phyloP scores from a whole-genome alignment of 2,329 filamentous ascomycete species.

The Ophiosphaerella herpotricha region DNA sequence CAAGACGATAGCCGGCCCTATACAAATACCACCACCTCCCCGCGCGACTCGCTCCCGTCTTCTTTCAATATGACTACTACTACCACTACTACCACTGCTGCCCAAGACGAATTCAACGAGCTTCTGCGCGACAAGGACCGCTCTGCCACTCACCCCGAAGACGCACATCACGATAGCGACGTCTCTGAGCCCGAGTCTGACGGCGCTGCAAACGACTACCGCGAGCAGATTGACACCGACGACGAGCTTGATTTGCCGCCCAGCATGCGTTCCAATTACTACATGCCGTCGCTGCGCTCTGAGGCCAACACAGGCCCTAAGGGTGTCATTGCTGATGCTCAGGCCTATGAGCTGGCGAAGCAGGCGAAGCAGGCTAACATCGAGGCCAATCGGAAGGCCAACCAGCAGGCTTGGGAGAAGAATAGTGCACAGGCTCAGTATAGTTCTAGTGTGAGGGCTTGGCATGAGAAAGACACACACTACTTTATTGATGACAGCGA shows the following conservation, averaged over 20 bases:
- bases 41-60: slow-evolving; percentile 12
- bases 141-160: slow-evolving; percentile 54
- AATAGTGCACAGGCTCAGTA: slow-evolving; percentile 21
- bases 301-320: slow-evolving; percentile 80
- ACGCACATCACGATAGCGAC: slow-evolving; percentile 62
- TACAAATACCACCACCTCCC: slow-evolving; percentile 32
- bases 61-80: slow-evolving; percentile 47
- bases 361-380: slow-evolving; percentile 43
- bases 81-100: slow-evolving; percentile 49
- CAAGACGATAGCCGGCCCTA: slow-evolving; percentile 4
- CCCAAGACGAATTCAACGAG: slow-evolving; percentile 58
- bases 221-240: slow-evolving; percentile 62
- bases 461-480: slow-evolving; percentile 56
- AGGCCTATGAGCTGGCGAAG: slow-evolving; percentile 72
- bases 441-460: slow-evolving; percentile 37
- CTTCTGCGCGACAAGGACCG: slow-evolving; percentile 54
- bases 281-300: slow-evolving; percentile 64
- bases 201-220: slow-evolving; percentile 54
- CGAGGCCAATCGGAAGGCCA: slow-evolving; percentile 40
- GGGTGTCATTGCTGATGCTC: slow-evolving; percentile 83
- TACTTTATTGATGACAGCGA: slow-evolving; percentile 67
- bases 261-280: slow-evolving; percentile 63
- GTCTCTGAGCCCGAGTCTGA: slow-evolving; percentile 62
- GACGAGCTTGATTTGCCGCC: slow-evolving; percentile 50
- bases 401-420: not conserved